Conservation (phyloP, 805 yeast species). For the Pichia paraexigua region DNA sequence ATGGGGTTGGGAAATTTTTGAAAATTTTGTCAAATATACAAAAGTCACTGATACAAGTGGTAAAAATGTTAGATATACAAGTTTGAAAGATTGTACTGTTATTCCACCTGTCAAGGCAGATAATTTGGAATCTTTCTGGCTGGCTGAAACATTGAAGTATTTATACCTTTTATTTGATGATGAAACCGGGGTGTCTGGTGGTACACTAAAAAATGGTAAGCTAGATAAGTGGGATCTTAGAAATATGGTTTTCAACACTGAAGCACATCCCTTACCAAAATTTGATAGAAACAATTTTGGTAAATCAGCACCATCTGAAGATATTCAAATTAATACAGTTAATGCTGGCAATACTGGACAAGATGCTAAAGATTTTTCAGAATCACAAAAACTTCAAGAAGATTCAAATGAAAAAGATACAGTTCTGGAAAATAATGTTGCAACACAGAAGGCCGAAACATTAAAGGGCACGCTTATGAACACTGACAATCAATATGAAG, state of each 20-base stretch:
- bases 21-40: slow-evolving; percentile 56
- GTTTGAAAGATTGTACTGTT: slow-evolving; percentile 57
- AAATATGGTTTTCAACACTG: slow-evolving; percentile 77
- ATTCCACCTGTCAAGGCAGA: slow-evolving; percentile 50
- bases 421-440: not conserved
- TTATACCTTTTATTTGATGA: slow-evolving; percentile 73
- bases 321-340: not conserved
- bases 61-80: slow-evolving; percentile 38
- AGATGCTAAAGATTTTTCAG: not conserved
- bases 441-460: not conserved
- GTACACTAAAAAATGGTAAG: slow-evolving; percentile 17
- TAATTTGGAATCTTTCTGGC: slow-evolving; percentile 89
- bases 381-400: not conserved
- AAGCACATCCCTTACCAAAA: slow-evolving; percentile 88
- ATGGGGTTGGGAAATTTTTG: slow-evolving; percentile 86
- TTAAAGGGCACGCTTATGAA: not conserved
- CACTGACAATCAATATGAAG: not conserved
- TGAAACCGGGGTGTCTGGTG: slow-evolving; percentile 18
- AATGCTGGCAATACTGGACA: not conserved
- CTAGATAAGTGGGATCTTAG: slow-evolving; percentile 55
- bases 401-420: not conserved
- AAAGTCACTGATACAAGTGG: slow-evolving; percentile 34
- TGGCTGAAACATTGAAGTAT: slow-evolving; percentile 87
- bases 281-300: slow-evolving; percentile 44
- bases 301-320: slow-evolving; percentile 48